phyloP scores from a whole-genome alignment of 176 grass and related monocot species.

The Oryza longistaminata region DNA sequence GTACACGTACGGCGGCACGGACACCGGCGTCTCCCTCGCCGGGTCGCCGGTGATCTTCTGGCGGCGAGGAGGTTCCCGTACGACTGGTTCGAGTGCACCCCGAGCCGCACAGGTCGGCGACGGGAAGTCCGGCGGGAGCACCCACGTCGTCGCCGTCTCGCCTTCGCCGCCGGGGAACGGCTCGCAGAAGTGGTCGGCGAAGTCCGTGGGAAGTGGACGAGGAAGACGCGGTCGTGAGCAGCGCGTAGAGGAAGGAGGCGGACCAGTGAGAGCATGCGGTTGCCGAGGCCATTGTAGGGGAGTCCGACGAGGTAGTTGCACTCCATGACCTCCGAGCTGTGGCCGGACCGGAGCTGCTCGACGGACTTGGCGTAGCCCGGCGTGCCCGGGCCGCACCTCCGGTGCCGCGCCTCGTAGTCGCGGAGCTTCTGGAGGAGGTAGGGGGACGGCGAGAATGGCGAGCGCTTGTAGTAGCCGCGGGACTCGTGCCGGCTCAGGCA shows the following conservation, averaged over 20 bases:
- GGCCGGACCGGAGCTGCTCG: conserved; percentile 39
- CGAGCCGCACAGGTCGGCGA: conserved; percentile 15
- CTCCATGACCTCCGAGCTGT: not conserved
- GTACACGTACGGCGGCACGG: conserved; percentile 50
- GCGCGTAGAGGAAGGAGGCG: conserved; percentile 56
- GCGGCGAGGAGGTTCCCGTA: conserved; percentile 34
- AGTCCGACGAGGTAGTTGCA: conserved; percentile 60
- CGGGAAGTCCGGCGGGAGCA: conserved; percentile 37
- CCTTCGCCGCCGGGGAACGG: conserved; percentile 39
- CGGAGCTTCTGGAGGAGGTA: conserved; percentile 52
- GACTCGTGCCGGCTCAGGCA: conserved; percentile 53
- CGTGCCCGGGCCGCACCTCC: conserved; percentile 52
- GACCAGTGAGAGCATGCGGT: conserved; percentile 55
- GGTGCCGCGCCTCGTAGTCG: conserved; percentile 57
- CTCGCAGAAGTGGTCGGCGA: conserved; percentile 48
- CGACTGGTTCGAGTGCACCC: not conserved
- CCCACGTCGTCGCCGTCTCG: conserved; percentile 29
- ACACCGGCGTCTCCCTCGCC: not conserved
- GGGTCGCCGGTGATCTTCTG: not conserved
- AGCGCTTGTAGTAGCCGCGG: conserved; percentile 37
- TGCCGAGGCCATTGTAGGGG: conserved; percentile 57
- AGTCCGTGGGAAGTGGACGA: conserved; percentile 38
- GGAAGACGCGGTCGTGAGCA: conserved; percentile 52
- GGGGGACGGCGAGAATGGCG: conserved; percentile 16
- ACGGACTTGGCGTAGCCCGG: conserved; percentile 40